Evolutionary conservation across 2,329 filamentous ascomycete genomes (phyloP), one percentile per base, ranked within the genome.

Genomic region (Diaporthe vaccinii): DNA sequence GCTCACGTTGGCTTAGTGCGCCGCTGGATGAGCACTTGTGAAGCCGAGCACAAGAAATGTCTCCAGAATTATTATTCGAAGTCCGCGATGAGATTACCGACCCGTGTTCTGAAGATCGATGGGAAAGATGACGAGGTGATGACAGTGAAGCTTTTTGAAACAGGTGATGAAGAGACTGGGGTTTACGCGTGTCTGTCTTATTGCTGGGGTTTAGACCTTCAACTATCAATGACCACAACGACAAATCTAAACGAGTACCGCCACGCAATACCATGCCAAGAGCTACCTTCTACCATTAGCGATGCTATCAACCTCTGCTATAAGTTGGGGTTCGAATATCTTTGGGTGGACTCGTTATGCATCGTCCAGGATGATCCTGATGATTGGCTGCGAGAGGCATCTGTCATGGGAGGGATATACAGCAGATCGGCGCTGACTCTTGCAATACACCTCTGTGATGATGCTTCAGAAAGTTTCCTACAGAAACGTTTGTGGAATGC

Each of bases 341-440:
- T 74, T 17, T 74, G 53, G 62, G 36, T 70, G 22, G 72, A 74
- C 41, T 59, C 62, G 9, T 44, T 70, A 4, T 70, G 72, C 15
- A 74, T 74, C 55, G 8, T 68, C 9, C 72, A 74, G 39, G 72
- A 71, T 22, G 72, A 74, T 34, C 14, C n/a, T 2, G 28, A 71
- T 4, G 72, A 74, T 41, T 74, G 72, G 72, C 20, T 51, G 25
- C 72, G 53, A 22, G 62, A 74, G 53, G 53, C 72, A 14, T 70
- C 72, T 10, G 31, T 20, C 31, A 74, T 74, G 72, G 57, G 36
- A n/a, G 53, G 28, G 14, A 31, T 71, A 10, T 74, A 70, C 62
- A 39, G 15, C 39, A 25, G 46, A 22, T 53, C 72, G 10, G 34
- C 53, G 17, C 34, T 74, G 12, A 74, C 72, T 20, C 51, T 74